Percentiles rank a stretch among this genome's conserved stretches.
Evolutionary conservation across 1,284 basidiomycete genomes (phyloP).

Genomic region (Cutaneotrichosporon daszewskae): DNA sequence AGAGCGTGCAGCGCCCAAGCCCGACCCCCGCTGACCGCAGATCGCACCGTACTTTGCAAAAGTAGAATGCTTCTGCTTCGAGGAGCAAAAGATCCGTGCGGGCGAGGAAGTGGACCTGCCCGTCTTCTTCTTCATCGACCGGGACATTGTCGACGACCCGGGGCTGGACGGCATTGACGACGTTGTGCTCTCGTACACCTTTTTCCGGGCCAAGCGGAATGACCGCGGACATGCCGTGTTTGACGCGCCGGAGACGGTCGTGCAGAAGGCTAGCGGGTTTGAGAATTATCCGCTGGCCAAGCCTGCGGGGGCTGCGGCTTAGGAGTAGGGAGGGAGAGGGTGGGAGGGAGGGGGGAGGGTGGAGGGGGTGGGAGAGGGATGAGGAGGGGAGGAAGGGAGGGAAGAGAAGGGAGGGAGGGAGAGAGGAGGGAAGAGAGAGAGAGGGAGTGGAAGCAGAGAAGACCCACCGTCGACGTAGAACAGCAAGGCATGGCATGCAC

Average conservation of each 20-base stretch:
- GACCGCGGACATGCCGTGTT: constrained; percentile 74
- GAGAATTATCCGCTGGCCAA: constrained; percentile 38
- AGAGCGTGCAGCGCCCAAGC: not conserved
- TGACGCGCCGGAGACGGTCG: constrained; percentile 69
- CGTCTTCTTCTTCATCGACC: constrained; percentile 97
- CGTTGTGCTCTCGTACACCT: constrained; percentile 91
- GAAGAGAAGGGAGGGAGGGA: too few species aligned
- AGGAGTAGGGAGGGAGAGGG: too few species aligned
- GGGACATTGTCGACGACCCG: constrained; percentile 89
- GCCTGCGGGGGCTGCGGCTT: not conserved
- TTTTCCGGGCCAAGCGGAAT: constrained; percentile 83
- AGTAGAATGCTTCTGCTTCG: constrained; percentile 99
- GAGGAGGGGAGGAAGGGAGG: too few species aligned
- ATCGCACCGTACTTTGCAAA: constrained; percentile 98
- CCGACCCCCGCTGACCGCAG: constrained; percentile 48
- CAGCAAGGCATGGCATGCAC: constrained; percentile 5
- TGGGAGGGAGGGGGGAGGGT: too few species aligned
- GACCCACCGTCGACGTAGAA: too few species aligned
- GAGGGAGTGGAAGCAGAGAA: too few species aligned
- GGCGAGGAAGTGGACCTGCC: constrained; percentile 98
- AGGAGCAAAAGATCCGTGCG: constrained; percentile 92
- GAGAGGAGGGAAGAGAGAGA: too few species aligned
- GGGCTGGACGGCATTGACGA: constrained; percentile 79
- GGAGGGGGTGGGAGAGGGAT: too few species aligned
- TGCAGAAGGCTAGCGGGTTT: constrained; percentile 70